These are phyloP conservation scores for Geotrichum reessii DNA, from an alignment of 1,139 yeast genomes.

Conservation along the genomic window DNA sequence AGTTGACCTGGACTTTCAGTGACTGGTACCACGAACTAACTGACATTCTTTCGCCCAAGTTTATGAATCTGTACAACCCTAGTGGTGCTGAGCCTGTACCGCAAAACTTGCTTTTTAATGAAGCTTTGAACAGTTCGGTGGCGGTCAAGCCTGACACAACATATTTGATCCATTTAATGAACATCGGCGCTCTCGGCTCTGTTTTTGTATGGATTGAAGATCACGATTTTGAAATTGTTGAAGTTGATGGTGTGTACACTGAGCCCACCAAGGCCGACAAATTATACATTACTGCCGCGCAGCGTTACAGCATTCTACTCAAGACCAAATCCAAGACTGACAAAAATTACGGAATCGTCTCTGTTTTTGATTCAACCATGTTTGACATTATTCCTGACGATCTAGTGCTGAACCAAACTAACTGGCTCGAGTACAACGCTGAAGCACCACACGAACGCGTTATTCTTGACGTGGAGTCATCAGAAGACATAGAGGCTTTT, in stretches of 20 bases:
- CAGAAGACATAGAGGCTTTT: slow-evolving; percentile 35
- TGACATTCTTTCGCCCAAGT: slow-evolving; percentile 45
- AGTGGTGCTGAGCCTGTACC: slow-evolving; percentile 98
- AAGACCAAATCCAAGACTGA: slow-evolving; percentile 58
- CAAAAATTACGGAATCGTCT: slow-evolving; percentile 70
- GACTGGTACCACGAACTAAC: slow-evolving; percentile 82
- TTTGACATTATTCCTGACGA: slow-evolving; percentile 65
- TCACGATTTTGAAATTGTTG: slow-evolving; percentile 75
- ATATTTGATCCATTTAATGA: slow-evolving; percentile 68
- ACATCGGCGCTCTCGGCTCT: slow-evolving; percentile 82
- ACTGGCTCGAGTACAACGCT: slow-evolving; percentile 57
- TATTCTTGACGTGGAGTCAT: slow-evolving; percentile 30
- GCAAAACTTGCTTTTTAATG: slow-evolving; percentile 67
- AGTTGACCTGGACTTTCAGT: slow-evolving; percentile 54
- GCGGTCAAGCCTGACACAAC: slow-evolving; percentile 72
- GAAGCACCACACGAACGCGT: slow-evolving; percentile 45
- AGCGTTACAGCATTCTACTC: slow-evolving; percentile 68
- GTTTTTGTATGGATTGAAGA: slow-evolving; percentile 82
- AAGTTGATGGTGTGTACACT: slow-evolving; percentile 75
- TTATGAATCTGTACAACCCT: slow-evolving; percentile 73
- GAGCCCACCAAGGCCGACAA: slow-evolving; percentile 56
- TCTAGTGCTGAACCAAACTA: slow-evolving; percentile 62
- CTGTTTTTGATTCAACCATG: slow-evolving; percentile 70
- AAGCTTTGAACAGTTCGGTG: slow-evolving; percentile 67
- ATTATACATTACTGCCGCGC: slow-evolving; percentile 69